Base-by-base conservation (phyloP, 768 basidiomycete species). In the Pluteus cervinus region DNA sequence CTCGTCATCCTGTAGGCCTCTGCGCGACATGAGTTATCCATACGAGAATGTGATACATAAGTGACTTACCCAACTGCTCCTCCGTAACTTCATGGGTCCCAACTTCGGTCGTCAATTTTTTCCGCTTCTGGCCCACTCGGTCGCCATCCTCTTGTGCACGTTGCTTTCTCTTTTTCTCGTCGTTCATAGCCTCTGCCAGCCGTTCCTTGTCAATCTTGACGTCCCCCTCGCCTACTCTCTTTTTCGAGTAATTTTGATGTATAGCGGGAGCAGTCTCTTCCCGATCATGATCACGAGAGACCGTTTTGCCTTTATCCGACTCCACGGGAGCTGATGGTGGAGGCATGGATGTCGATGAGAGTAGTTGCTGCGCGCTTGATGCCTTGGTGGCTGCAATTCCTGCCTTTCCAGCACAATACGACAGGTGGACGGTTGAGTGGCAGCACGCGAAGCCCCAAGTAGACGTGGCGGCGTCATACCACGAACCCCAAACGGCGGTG, bases 401-500 rank as follows among this genome's bases (percentile, higher is more conserved):
- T 20, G 81, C 87, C 55, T 75, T 55, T 3, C 93, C 93, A 37
- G 92, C 80, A 55, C 93, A 97, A 56, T 97, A 97, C 12, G 93
- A 93, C 34, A 86, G 64, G 50, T 90, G 84, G 20, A 90, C 66
- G 30, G 54, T 69, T 7, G 91, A 92, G 53, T 96, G 93, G 53
- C 96, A 99, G 58, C 96, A 99, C 18, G 77, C 83, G 58, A 84
- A 99, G 24, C 96, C 96, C 96, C 96, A 99, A 42, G 66, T 54
- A 10, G 81, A 76, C 3, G 73, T 69, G 9, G 75, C 63, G 11
- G 65, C 43, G 47, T 87, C 80, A 56, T 87, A 98, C 80, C 81
- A 98, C 29, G 96, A 99, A 30, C 96, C 96, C 96, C 96, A 99
- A n/a, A 97, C 81, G 4, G 79, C 68, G 1, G 85, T 91, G 53